phyloP scores from a whole-genome alignment of 768 basidiomycete species.

The Mycena galericulata region DNA sequence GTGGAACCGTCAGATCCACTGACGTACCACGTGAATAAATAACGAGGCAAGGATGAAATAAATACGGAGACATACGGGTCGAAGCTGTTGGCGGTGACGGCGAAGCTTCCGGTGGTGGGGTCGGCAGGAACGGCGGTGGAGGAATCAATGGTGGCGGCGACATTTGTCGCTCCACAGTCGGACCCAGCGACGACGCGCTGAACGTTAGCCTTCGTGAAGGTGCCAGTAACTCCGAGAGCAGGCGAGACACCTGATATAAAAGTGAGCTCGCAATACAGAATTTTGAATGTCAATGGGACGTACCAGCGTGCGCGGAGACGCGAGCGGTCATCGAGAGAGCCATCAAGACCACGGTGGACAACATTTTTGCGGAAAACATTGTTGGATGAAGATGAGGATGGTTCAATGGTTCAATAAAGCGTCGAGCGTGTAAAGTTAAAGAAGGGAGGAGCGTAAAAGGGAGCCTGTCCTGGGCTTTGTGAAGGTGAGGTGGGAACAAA shows the following conservation, averaged over 20 bases:
- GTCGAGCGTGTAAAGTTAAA: conserved; percentile 1
- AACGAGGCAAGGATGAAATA: background rate
- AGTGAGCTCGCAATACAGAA: background rate
- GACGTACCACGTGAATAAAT: background rate
- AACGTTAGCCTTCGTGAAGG: background rate
- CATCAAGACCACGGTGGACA: background rate
- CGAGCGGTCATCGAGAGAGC: conserved; percentile 4
- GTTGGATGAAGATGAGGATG: background rate
- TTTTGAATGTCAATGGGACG: background rate
- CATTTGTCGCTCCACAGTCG: conserved; percentile 3
- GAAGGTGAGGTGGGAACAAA: background rate
- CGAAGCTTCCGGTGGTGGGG: background rate
- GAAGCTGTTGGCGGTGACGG: background rate
- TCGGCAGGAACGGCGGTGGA: conserved; percentile 2
- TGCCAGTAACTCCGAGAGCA: conserved; percentile 15
- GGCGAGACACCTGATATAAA: background rate
- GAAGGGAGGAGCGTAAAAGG: conserved; percentile 8
- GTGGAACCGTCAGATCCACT: conserved; percentile 8
- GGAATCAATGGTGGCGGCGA: conserved; percentile 1
- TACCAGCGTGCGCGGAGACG: background rate
- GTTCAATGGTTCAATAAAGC: background rate
- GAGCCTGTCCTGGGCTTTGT: conserved; percentile 10
- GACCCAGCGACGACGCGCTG: background rate
- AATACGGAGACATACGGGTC: background rate
- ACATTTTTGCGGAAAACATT: background rate